phyloP scores from a whole-genome alignment of 345 rosid genomes.

The Eucalyptus sp. region DNA sequence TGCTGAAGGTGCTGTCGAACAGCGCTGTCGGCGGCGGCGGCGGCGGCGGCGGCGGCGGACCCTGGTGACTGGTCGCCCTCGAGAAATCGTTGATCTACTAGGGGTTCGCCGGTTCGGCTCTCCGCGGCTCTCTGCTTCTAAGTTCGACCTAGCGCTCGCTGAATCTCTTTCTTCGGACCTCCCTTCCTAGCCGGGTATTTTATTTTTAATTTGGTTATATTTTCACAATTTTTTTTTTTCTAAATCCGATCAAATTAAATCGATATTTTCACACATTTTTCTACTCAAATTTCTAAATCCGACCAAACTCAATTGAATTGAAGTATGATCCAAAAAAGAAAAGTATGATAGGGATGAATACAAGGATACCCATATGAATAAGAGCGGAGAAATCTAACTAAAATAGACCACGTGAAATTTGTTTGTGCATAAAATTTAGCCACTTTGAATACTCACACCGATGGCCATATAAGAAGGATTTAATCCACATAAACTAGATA shows the following conservation, averaged over 20 bases:
- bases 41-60: background rate
- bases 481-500: background rate
- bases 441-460: rapidly evolving
- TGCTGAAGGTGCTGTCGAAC: background rate
- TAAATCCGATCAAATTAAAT: background rate
- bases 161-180: background rate
- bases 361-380: background rate
- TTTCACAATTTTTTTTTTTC: background rate
- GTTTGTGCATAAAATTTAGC: rapidly evolving
- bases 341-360: background rate
- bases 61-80: background rate
- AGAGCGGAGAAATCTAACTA: background rate
- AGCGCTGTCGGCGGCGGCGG: background rate
- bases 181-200: background rate
- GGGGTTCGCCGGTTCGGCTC: background rate
- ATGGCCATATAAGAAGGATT: background rate
- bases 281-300: background rate
- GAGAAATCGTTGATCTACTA: background rate
- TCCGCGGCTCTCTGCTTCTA: background rate
- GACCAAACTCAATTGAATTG: too few relatives aligned
- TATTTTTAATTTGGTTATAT: background rate
- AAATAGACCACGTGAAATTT: rapidly evolving
- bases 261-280: background rate
- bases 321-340: too few relatives aligned
- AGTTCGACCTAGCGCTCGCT: background rate